Percentiles rank a stretch among this genome's conserved stretches.
Conservation (phyloP, 2,329 filamentous ascomycete genomes). For the Fusarium dlaminii region DNA sequence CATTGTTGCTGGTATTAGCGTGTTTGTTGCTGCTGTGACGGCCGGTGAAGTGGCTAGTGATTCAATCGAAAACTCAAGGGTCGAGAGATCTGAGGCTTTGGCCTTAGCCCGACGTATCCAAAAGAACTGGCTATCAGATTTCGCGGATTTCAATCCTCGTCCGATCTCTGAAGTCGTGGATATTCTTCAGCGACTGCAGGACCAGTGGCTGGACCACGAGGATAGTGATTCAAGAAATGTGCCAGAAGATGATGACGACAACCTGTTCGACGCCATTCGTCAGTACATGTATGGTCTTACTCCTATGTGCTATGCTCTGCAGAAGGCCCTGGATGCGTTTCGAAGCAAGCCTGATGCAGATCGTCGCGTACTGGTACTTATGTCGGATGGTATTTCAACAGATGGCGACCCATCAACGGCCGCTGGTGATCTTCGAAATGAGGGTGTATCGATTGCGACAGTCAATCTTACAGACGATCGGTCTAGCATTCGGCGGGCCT, state of each 20-base stretch:
- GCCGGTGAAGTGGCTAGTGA: no score
- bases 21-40: no score
- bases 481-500: background rate
- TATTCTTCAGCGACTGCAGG: background rate
- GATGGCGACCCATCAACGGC: background rate
- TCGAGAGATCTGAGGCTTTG: background rate
- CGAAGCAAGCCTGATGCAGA: fast-evolving
- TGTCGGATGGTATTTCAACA: background rate
- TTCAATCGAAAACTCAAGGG: no score
- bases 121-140: background rate
- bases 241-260: background rate
- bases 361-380: background rate
- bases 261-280: background rate
- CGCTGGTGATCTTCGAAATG: fast-evolving
- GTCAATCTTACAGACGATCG: background rate
- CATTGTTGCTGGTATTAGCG: no score
- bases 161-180: background rate
- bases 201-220: background rate
- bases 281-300: background rate
- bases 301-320: fast-evolving
- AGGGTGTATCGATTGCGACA: background rate
- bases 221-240: fast-evolving
- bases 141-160: background rate
- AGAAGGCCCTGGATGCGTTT: background rate
- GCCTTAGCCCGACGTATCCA: fast-evolving